Conservation (phyloP, 495 filamentous ascomycete species). For the Trichoderma virens region DNA sequence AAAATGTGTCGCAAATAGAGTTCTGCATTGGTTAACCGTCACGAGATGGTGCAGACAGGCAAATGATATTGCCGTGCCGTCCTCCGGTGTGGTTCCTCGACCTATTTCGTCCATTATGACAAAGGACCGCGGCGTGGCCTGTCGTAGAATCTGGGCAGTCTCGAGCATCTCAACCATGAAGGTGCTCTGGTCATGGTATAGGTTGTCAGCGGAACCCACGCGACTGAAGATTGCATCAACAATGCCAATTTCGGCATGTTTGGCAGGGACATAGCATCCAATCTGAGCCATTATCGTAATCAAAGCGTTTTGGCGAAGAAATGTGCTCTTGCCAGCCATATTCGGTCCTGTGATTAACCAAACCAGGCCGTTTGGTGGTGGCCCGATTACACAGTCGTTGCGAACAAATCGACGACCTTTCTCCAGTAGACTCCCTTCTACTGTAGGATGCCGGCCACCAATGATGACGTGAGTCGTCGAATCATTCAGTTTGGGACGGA, state of each 20-base stretch:
- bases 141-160: constrained; percentile 58
- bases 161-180: constrained; percentile 91
- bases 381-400: constrained; percentile 77
- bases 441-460: constrained; percentile 82
- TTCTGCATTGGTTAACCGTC: constrained; percentile 63
- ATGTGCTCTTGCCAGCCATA: constrained; percentile 97
- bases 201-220: constrained; percentile 86
- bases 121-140: constrained; percentile 63
- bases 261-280: constrained; percentile 84
- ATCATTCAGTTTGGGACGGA: constrained; percentile 62
- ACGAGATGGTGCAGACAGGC: constrained; percentile 79
- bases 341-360: constrained; percentile 98
- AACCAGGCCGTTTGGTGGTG: constrained; percentile 48
- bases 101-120: constrained; percentile 99
- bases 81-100: constrained; percentile 84
- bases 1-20: constrained; percentile 93
- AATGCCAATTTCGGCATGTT: constrained; percentile 73
- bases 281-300: constrained; percentile 89
- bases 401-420: constrained; percentile 75
- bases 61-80: constrained; percentile 83
- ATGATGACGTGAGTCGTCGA: constrained; percentile 47
- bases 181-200: constrained; percentile 86
- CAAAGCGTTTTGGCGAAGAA: constrained; percentile 87
- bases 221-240: constrained; percentile 91
- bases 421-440: constrained; percentile 70